Base-by-base conservation (phyloP, 2,329 filamentous ascomycete species). In the Colletotrichum kahawae region DNA sequence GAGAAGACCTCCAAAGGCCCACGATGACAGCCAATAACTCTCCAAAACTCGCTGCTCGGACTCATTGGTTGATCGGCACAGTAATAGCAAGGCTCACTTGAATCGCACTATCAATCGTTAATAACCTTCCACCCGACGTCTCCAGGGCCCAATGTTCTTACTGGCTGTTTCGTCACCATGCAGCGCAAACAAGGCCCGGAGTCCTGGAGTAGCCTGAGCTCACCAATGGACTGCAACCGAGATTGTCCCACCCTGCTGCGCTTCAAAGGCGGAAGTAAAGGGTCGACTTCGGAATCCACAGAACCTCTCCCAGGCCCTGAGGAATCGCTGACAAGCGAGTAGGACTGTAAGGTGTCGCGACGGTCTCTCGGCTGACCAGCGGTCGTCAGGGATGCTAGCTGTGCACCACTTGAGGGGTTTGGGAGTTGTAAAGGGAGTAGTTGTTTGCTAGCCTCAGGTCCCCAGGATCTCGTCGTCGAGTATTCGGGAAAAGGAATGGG, bases 191-290 rank as follows among this genome's bases (percentile, higher is more conserved):
- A 91, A 16, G 87, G 85, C 18, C 86, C 85, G 18, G 84, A 80
- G 43, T 88, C 86, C 51, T 85, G 86, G 21, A 88, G 83, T 10
- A 91, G 83, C 54, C 85, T 85, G 5, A 92, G 84, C 80, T 91
- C 90, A 56, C 87, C 89, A 60, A 92, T 91, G 21, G 90, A 91
- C 78, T 91, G 86, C 2, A 92, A 82, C 29, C 88, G 87, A 48
- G 88, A 86, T 76, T 89, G 89, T 5, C 88, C 88, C 34, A 88
- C 85, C 57, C 89, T 85, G 68, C 87, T 89, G 76, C 87, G 84
- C 80, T 91, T 91, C 70, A 91, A 78, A 5, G 90, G 90, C 9
- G 90, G 90, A 4, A 92, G 83, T 54, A 90, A 81, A 21, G 88
- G 85, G 70, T 91, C 89, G 48, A 85, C 82, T 62, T 90, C 88